Evolutionary conservation across 1,284 basidiomycete genomes (phyloP).

Genomic region (Boletus albobrunnescens): DNA sequence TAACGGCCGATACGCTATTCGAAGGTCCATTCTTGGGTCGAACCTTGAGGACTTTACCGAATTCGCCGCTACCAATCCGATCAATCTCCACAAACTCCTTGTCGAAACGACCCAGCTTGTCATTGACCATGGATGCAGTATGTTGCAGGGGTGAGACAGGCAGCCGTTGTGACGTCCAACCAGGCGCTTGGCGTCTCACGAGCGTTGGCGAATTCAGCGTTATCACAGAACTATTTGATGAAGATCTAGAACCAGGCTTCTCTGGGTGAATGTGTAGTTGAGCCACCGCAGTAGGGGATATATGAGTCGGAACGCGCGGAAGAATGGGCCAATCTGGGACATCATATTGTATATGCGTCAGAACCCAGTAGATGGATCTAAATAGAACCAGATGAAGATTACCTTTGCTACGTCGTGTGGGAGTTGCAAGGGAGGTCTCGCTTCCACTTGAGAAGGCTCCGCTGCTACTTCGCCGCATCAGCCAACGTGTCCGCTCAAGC

Average conservation of each 20-base stretch:
- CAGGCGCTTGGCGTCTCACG: constrained; percentile 22
- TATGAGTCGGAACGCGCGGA: constrained; percentile 40
- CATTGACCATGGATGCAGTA: constrained; percentile 11
- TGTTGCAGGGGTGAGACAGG: constrained; percentile 15
- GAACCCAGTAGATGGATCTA: constrained; percentile 7
- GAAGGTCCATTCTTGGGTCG: constrained; percentile 55
- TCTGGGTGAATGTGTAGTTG: constrained; percentile 39
- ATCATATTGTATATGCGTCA: constrained; percentile 15
- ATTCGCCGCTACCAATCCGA: constrained; percentile 88
- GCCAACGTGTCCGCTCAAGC: constrained; percentile 48
- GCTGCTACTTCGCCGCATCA: constrained; percentile 71
- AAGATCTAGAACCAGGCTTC: constrained; percentile 53
- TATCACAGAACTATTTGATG: constrained; percentile 46
- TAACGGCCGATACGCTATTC: constrained; percentile 79
- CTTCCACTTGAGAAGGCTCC: constrained; percentile 72
- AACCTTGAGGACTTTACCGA: constrained; percentile 92
- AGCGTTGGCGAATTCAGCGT: constrained; percentile 39
- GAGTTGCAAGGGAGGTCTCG: constrained; percentile 62
- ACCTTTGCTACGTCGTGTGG: constrained; percentile 48
- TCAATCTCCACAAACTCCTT: constrained; percentile 79
- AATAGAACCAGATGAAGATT: constrained; percentile 34
- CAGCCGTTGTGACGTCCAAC: constrained; percentile 17
- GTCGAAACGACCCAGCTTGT: constrained; percentile 61
- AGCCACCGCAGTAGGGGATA: constrained; percentile 32
- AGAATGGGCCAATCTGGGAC: constrained; percentile 49